Base-by-base conservation (phyloP, 345 rosid genomes). In the Camelina laxa region DNA sequence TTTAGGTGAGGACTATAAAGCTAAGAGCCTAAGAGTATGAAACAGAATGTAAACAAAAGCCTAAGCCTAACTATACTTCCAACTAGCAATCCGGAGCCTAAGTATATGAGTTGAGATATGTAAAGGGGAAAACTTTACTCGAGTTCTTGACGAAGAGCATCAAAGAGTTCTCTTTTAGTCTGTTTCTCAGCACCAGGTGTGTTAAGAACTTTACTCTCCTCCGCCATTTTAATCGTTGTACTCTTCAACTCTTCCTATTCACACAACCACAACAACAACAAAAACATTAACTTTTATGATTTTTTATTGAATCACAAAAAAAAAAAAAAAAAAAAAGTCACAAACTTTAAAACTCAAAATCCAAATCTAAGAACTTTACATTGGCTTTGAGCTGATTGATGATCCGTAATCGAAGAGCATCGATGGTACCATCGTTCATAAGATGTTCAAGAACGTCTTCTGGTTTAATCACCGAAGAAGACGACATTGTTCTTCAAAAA, bases 381-480 rank as follows among this genome's bases (percentile, higher is more conserved):
- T 92, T 90, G 80, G 97, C 91, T 86, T 90, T 90, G 72, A 92
- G 92, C 87, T 92, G 92, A 70, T 89, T 89, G 73, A 92, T 88
- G 82, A 92, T 89, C 82, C 88, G 88, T 74, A 87, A 82, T 59
- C 96, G 85, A 50, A 92, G 89, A 66, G 92, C 75, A 72, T 92
- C 97, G 76, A 92, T 85, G 20, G 97, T 86, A 2, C 96, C 97
- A 77, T 92, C 97, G 74, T 92, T 92, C 96, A 89, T 89, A 53
- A 89, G 84, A 14, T 91, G 86, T 80, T 88, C 96, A 51, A 92
- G 80, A 39, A 89, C 93, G 73, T 92, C 93, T 78, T 89, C 97
- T 49, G 97, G 96, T 64, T 83, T 81, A 47, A 92, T 86, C 56
- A 92, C 87, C 12, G 90, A 84, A 67, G 93, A 86, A 17, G 96